These are phyloP conservation scores for Globisporangium iwayamae DNA, from an alignment of 352 stramenopile species.

Conservation along the genomic window DNA sequence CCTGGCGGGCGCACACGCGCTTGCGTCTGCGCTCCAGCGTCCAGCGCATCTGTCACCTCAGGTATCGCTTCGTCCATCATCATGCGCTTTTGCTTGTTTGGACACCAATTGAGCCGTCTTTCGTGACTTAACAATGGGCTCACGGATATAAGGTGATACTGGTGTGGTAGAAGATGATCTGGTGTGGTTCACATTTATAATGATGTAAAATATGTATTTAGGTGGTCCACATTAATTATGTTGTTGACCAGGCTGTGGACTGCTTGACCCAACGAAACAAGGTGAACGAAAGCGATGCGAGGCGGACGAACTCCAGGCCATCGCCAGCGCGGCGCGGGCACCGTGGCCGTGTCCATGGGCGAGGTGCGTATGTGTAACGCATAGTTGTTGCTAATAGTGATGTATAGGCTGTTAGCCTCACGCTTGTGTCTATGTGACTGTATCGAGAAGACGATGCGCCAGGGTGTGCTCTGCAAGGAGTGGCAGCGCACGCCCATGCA, in stretches of 20 bases:
- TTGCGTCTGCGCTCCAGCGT: neutral
- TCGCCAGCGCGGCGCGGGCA: slow-evolving; percentile 84
- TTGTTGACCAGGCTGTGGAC: neutral
- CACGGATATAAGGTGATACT: neutral
- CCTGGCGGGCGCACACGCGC: neutral
- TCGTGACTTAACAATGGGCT: neutral
- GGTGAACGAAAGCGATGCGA: slow-evolving; percentile 18
- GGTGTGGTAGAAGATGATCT: neutral
- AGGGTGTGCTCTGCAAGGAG: slow-evolving; percentile 90
- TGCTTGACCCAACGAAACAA: neutral
- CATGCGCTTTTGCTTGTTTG: neutral
- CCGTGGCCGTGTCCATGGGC: slow-evolving; percentile 78
- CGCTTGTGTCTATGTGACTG: neutral
- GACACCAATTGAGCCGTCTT: slow-evolving; percentile 4
- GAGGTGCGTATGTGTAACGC: slow-evolving; percentile 33
- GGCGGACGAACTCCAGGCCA: slow-evolving; percentile 39
- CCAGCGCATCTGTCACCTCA: neutral
- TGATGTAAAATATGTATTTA: neutral
- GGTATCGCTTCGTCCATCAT: neutral
- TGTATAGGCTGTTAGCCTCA: neutral
- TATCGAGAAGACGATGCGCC: slow-evolving; percentile 39
- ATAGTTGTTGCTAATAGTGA: neutral
- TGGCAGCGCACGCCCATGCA: slow-evolving; percentile 93
- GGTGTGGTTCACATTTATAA: neutral
- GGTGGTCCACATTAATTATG: neutral